Evolutionary conservation across 208 protist genomes (phyloP).

Genomic region (Naegleria fowleri): DNA sequence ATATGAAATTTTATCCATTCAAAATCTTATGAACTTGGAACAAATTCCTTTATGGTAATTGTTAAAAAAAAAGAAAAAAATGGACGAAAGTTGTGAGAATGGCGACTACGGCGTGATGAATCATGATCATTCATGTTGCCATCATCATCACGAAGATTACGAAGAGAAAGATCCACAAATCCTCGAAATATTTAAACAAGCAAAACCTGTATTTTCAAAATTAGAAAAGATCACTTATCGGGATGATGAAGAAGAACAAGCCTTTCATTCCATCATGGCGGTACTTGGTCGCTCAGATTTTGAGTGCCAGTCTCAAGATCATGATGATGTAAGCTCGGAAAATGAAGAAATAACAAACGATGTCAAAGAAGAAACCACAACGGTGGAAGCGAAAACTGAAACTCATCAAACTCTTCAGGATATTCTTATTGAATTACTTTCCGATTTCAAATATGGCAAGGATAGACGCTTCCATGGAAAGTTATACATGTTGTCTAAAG

Average conservation of each 20-base stretch:
- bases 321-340: too few relatives aligned
- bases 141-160: neutral
- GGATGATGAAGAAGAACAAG: neutral
- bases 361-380: too few relatives aligned
- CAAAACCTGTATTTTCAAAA: neutral
- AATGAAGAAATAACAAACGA: too few relatives aligned
- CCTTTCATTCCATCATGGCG: neutral
- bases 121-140: neutral
- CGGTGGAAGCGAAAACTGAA: too few relatives aligned
- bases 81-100: too few relatives aligned
- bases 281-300: too few relatives aligned
- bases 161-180: neutral
- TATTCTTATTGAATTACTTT: neutral
- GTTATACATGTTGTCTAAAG: neutral
- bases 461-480: neutral
- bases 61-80: too few relatives aligned
- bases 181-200: neutral
- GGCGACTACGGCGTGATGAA: neutral
- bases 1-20: too few relatives aligned
- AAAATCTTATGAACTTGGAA: too few relatives aligned
- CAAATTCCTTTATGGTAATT: too few relatives aligned
- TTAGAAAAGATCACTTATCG: neutral
- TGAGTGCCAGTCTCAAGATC: neutral
- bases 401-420: neutral
- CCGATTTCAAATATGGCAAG: neutral